Evolutionary conservation across 768 basidiomycete genomes (phyloP).

Genomic region (Leccinum olivaceopallidum): DNA sequence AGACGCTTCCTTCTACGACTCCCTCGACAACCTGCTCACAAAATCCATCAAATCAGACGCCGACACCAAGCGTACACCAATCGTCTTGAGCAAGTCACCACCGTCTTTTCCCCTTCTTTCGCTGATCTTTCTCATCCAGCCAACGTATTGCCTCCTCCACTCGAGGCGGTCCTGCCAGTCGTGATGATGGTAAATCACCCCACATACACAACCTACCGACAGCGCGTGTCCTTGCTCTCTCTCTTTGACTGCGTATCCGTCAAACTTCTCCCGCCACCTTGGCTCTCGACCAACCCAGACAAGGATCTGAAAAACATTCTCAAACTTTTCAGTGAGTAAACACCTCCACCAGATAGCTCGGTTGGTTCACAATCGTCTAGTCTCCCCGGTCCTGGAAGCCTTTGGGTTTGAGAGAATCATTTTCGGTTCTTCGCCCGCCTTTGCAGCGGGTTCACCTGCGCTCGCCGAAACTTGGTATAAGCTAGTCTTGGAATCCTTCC

Average conservation of each 20-base stretch:
- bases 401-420: slow-evolving; percentile 84
- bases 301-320: slow-evolving; percentile 56
- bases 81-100: slow-evolving; percentile 59
- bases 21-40: slow-evolving; percentile 68
- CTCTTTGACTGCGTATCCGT: slow-evolving; percentile 70
- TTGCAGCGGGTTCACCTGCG: slow-evolving; percentile 46
- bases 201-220: slow-evolving; percentile 69
- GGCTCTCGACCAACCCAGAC: slow-evolving; percentile 55
- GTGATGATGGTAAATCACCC: slow-evolving; percentile 81
- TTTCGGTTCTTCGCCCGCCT: slow-evolving; percentile 75
- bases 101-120: neutral
- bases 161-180: slow-evolving; percentile 67
- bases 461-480: slow-evolving; percentile 76
- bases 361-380: slow-evolving; percentile 37
- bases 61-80: slow-evolving; percentile 44
- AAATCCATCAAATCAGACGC: slow-evolving; percentile 47
- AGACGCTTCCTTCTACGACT: slow-evolving; percentile 58
- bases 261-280: slow-evolving; percentile 76
- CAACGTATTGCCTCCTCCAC: slow-evolving; percentile 78
- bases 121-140: slow-evolving; percentile 42
- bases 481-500: slow-evolving; percentile 73
- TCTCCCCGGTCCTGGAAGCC: slow-evolving; percentile 81
- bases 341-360: neutral
- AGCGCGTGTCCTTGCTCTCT: slow-evolving; percentile 70
- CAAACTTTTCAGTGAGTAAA: slow-evolving; percentile 80